Conservation (phyloP, 1,284 basidiomycete genomes). For the Ustilago curta region DNA sequence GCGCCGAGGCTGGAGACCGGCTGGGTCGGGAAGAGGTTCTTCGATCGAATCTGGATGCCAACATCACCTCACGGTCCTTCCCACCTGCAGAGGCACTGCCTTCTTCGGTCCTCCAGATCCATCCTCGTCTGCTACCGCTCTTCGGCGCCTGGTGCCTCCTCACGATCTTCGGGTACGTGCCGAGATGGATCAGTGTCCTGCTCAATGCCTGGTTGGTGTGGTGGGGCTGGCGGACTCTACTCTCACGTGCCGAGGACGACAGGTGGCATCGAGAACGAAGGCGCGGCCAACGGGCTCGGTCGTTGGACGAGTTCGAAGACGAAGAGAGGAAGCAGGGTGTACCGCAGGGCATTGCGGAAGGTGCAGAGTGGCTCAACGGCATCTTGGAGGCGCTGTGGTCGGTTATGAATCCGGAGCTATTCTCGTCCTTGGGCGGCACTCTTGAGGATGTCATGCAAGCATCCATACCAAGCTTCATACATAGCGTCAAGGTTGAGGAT, state of each 20-base stretch:
- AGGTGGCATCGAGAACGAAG: conserved; percentile 46
- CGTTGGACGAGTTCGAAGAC: conserved; percentile 17
- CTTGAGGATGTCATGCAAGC: conserved; percentile 60
- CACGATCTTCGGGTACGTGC: conserved; percentile 20
- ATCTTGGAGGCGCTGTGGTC: conserved; percentile 48
- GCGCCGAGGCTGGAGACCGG: conserved; percentile 20
- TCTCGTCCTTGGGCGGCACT: conserved; percentile 39
- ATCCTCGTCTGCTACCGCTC: conserved; percentile 28
- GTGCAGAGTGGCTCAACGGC: conserved; percentile 57
- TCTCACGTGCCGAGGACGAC: conserved; percentile 30
- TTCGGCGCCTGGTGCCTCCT: conserved; percentile 34
- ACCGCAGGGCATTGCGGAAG: conserved; percentile 30
- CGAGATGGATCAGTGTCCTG: conserved; percentile 16
- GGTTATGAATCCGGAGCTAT: conserved; percentile 52
- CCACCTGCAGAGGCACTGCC: conserved; percentile 38
- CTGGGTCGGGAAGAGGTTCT: conserved; percentile 21
- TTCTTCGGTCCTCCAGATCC: conserved; percentile 10
- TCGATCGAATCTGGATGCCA: conserved; percentile 11
- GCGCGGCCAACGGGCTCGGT: conserved; percentile 19
- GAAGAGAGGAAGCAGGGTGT: conserved; percentile 5
- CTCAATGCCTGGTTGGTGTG: conserved; percentile 54
- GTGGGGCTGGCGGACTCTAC: conserved; percentile 30
- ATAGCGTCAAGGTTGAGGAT: conserved; percentile 55
- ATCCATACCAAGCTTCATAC: conserved; percentile 49
- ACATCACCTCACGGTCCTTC: conserved; percentile 37